These are phyloP conservation scores for Aspergillus aculeatus DNA, from an alignment of 2,329 filamentous ascomycete genomes.

Conservation along the genomic window DNA sequence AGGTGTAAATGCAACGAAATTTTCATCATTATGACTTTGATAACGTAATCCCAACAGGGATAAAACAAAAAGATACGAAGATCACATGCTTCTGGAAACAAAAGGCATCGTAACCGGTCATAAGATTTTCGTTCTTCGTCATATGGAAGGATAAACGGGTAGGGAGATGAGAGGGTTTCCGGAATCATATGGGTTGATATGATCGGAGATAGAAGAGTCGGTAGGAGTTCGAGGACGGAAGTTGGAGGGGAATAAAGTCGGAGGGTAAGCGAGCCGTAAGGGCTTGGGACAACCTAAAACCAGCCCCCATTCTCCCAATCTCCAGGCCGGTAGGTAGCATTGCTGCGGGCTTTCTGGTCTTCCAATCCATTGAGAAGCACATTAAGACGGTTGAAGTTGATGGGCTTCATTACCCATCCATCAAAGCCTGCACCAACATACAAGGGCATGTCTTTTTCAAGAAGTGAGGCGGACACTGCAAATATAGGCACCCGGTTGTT, in stretches of 20 bases:
- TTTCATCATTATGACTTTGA: not conserved
- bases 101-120: too few relatives aligned
- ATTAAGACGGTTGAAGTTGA: slow-evolving; percentile 74
- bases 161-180: too few relatives aligned
- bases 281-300: slow-evolving; percentile 50
- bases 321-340: slow-evolving; percentile 69
- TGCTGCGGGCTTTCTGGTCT: slow-evolving; percentile 56
- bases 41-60: not conserved
- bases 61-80: not conserved
- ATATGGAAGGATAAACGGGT: too few relatives aligned
- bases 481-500: slow-evolving; percentile 77
- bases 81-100: not conserved
- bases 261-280: slow-evolving; percentile 16
- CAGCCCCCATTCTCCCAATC: slow-evolving; percentile 85
- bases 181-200: too few relatives aligned
- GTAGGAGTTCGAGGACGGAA: not conserved
- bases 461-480: slow-evolving; percentile 79
- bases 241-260: not conserved
- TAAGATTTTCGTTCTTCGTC: too few relatives aligned
- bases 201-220: too few relatives aligned
- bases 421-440: slow-evolving; percentile 82
- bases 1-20: not conserved
- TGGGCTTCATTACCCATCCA: slow-evolving; percentile 87
- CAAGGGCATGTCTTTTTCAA: slow-evolving; percentile 65
- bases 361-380: slow-evolving; percentile 69